These are phyloP conservation scores for Vitis rupestris DNA, from an alignment of 164 flowering plant species.

Conservation along the genomic window DNA sequence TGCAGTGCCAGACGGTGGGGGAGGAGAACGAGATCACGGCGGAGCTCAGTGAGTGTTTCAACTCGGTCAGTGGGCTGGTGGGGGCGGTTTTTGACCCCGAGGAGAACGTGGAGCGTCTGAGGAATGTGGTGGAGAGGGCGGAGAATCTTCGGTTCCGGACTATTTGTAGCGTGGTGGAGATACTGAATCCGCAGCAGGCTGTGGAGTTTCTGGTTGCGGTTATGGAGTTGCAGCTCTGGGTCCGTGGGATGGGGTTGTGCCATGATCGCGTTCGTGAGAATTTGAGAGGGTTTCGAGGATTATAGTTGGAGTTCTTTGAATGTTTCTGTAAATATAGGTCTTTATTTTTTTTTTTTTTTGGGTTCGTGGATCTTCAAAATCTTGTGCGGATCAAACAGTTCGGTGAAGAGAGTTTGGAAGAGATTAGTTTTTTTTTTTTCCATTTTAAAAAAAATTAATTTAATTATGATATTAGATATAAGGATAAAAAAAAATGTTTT, in stretches of 20 bases:
- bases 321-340: no score
- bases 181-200: conserved; percentile 66
- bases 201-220: conserved; percentile 66
- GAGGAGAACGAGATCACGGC: conserved; percentile 64
- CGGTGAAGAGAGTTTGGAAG: no score
- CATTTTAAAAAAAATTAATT: no score
- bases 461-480: no score
- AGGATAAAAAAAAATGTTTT: no score
- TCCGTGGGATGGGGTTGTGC: conserved; percentile 50
- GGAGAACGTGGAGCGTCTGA: conserved; percentile 34
- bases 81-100: conserved; percentile 14
- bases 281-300: no score
- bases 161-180: conserved; percentile 44
- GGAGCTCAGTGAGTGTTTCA: conserved; percentile 63
- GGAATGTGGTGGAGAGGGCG: conserved; percentile 39
- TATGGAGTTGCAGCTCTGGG: conserved; percentile 54
- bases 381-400: no score
- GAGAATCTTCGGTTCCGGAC: conserved; percentile 66
- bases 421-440: no score
- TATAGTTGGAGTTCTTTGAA: no score
- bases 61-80: conserved; percentile 35
- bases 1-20: conserved; percentile 68
- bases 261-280: conserved; percentile 33
- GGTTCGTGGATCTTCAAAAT: no score
- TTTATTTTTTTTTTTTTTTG: no score